These are phyloP conservation scores for Endocarpon pusillum DNA, from an alignment of 495 filamentous ascomycete species.

Conservation along the genomic window DNA sequence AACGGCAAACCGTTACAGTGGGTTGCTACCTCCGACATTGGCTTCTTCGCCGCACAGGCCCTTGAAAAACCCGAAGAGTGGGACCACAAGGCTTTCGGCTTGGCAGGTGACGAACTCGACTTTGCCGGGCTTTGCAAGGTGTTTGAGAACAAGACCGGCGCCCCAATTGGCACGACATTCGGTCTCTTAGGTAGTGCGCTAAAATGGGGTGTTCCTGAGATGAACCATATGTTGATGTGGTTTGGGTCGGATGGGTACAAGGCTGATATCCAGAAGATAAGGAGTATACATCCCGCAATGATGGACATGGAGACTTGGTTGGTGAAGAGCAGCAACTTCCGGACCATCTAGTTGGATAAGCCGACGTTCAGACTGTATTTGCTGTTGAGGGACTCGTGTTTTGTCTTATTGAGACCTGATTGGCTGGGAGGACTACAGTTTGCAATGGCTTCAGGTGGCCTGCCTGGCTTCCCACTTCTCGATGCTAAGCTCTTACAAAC, in stretches of 20 bases:
- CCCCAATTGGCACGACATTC: constrained; percentile 24
- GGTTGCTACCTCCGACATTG: constrained; percentile 43
- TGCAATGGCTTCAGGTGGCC: no score
- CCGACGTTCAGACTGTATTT: background rate
- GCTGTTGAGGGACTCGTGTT: background rate
- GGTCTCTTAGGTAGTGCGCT: constrained; percentile 21
- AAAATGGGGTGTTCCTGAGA: no score
- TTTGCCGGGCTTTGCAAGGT: constrained; percentile 27
- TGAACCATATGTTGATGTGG: constrained; percentile 46
- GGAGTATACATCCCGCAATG: constrained; percentile 30
- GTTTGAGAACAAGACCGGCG: constrained; percentile 38
- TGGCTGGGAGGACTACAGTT: background rate
- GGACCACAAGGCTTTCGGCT: constrained; percentile 26
- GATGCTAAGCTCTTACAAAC: no score
- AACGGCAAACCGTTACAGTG: constrained; percentile 40
- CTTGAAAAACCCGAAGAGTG: constrained; percentile 34
- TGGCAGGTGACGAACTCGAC: constrained; percentile 44
- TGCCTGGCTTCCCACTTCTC: no score
- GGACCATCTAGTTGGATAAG: constrained; percentile 1
- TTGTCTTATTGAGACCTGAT: background rate
- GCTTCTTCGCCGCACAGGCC: constrained; percentile 42
- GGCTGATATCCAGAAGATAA: constrained; percentile 37
- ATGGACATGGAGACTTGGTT: constrained; percentile 44
- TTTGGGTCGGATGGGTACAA: constrained; percentile 44
- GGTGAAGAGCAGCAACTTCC: constrained; percentile 35